Evolutionary conservation across 2,329 filamentous ascomycete species (phyloP).

Genomic region (Curvularia verruculosa): DNA sequence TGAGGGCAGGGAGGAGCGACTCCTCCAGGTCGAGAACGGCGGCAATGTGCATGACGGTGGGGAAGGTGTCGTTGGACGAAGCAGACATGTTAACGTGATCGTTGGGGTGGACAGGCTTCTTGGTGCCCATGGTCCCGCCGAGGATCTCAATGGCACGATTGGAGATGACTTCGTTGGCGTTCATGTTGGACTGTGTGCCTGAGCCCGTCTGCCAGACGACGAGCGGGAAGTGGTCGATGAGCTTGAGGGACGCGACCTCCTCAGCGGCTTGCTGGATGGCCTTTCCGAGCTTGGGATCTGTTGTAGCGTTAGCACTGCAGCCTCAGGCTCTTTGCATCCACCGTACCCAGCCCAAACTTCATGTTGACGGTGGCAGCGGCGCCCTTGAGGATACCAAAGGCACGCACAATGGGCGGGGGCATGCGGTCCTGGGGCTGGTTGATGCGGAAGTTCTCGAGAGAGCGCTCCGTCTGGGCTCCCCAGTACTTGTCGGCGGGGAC

Average conservation of each 20-base stretch:
- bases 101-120: constrained; percentile 99
- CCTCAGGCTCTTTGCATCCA: not conserved
- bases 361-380: constrained; percentile 96
- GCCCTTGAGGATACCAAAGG: constrained; percentile 96
- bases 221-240: constrained; percentile 95
- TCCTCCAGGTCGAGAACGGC: constrained; percentile 92
- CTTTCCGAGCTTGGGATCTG: constrained; percentile 85
- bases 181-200: constrained; percentile 99
- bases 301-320: constrained; percentile 24
- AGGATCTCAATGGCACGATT: constrained; percentile 99
- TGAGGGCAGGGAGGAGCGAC: constrained; percentile 80
- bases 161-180: constrained; percentile 99
- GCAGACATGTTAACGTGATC: constrained; percentile 99
- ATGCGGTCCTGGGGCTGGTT: constrained; percentile 99
- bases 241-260: constrained; percentile 92
- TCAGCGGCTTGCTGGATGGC: constrained; percentile 94
- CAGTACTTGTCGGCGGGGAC: constrained; percentile 94
- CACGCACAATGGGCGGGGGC: constrained; percentile 88
- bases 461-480: constrained; percentile 97
- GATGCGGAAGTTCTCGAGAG: constrained; percentile 97
- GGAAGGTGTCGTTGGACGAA: constrained; percentile 99
- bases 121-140: constrained; percentile 89
- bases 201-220: constrained; percentile 99
- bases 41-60: constrained; percentile 99
- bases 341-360: constrained; percentile 82